Evolutionary conservation across 768 basidiomycete genomes (phyloP).

Genomic region (Leccinum boreale): DNA sequence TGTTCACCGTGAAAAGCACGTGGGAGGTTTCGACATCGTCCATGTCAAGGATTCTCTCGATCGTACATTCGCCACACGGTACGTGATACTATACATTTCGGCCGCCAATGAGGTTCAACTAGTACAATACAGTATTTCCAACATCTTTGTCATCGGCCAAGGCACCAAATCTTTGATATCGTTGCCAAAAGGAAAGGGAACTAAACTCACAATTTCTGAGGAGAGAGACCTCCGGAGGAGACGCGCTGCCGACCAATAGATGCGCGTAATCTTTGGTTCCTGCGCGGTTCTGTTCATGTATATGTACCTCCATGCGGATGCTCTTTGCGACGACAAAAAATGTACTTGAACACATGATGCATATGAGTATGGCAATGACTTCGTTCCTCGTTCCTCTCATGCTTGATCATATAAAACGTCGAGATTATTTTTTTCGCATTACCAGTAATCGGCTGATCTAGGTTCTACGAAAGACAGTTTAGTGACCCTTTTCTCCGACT

Average conservation of each 20-base stretch:
- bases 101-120: background rate
- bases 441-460: slow-evolving; percentile 49
- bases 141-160: slow-evolving; percentile 98
- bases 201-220: slow-evolving; percentile 95
- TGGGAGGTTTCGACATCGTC: slow-evolving; percentile 98
- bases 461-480: slow-evolving; percentile 34
- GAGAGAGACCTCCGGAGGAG: slow-evolving; percentile 92
- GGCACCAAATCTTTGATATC: slow-evolving; percentile 96
- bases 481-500: slow-evolving; percentile 67
- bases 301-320: slow-evolving; percentile 22
- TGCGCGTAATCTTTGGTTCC: slow-evolving; percentile 7
- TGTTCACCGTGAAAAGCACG: slow-evolving; percentile 93
- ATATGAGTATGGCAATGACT: slow-evolving; percentile 11
- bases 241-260: slow-evolving; percentile 67
- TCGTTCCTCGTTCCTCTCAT: background rate
- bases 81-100: slow-evolving; percentile 26
- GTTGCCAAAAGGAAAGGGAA: slow-evolving; percentile 95
- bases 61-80: slow-evolving; percentile 97
- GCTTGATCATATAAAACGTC: background rate
- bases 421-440: background rate
- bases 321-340: slow-evolving; percentile 20
- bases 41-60: slow-evolving; percentile 96
- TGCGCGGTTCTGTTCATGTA: slow-evolving; percentile 3
- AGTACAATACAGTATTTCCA: slow-evolving; percentile 65
- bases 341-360: slow-evolving; percentile 13